Base-by-base conservation (phyloP, 2,329 filamentous ascomycete genomes). In the Monosporascus ibericus region DNA sequence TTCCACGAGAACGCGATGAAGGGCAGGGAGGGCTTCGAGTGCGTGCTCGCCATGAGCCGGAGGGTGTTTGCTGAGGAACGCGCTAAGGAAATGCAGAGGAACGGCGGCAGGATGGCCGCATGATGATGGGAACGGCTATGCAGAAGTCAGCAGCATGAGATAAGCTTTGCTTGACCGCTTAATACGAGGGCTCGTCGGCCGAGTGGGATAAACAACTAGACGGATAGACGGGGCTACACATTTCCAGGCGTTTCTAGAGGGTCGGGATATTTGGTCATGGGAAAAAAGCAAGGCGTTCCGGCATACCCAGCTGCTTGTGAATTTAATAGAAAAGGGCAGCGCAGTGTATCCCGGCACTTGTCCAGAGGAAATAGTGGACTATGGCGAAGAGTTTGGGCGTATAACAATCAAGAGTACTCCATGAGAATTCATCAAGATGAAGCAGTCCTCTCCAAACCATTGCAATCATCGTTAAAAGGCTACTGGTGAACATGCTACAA, bases 11-110 rank as follows among this genome's bases (percentile, higher is more conserved):
- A 99, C 66, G 92, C 94, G 24, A 78, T 79, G 61, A 92, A 90
- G 73, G 94, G 94, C 58, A 85, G 88, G 58, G 92, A 97, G 72
- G 94, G 94, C 2, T 99, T 99, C 68, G 94, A 99, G 76, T 84
- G 87, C 57, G 94, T 99, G 8, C 79, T 99, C 34, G 89, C 90
- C 68, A 96, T 96, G 86, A 95, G 90, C 71, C 78, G 92, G 60
- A 83, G 89, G 66, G 92, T 92, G 1, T 97, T 96, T 66, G 87
- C 89, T 52, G 90, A 96, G 77, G 90, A 97, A 74, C 83, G 85
- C 70, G 87, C 89, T 68, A 78, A 82, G 56, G 77, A 81, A 63
- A 66, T 66, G 56, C 54, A 71, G 37, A 63, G 65, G 52, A 59
- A 58, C 18, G 61, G 63, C 40, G 56, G 50, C 18, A 65, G 68